A percentile compares a stretch with the other conserved stretches of the same genome.
Evolutionary conservation across 2,329 filamentous ascomycete genomes (phyloP).

Genomic region (Meredithiella fracta): DNA sequence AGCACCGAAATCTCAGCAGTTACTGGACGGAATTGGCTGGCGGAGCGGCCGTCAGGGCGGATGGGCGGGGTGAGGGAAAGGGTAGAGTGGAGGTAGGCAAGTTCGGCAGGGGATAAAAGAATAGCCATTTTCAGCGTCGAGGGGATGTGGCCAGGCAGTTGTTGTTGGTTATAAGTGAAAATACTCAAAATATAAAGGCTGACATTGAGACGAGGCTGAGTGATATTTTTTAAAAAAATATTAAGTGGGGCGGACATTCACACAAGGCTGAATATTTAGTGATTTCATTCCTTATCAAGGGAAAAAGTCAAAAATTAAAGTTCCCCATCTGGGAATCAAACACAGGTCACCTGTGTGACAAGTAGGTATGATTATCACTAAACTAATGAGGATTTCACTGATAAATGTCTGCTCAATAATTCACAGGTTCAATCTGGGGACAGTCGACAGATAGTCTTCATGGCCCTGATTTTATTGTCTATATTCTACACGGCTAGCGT

Average conservation of each 20-base stretch:
- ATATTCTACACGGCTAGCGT: no score
- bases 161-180: no score
- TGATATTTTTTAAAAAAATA: no score
- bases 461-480: neutral
- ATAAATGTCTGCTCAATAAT: no score
- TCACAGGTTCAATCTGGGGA: no score
- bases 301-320: neutral
- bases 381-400: neutral
- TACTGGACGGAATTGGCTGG: slow-evolving; percentile 79
- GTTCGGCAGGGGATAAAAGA: slow-evolving; percentile 83
- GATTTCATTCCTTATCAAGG: neutral
- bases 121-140: slow-evolving; percentile 38
- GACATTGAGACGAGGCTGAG: neutral
- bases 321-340: slow-evolving; percentile 13
- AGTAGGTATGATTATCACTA: slow-evolving; percentile 5
- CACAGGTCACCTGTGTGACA: slow-evolving; percentile 14
- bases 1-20: slow-evolving; percentile 82
- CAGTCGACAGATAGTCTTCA: neutral
- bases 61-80: slow-evolving; percentile 69
- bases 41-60: slow-evolving; percentile 68
- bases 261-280: neutral
- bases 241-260: neutral
- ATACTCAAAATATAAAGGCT: neutral
- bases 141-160: neutral
- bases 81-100: slow-evolving; percentile 83